A percentile compares a stretch with the other conserved stretches of the same genome.
These are phyloP conservation scores for Saccharomyces mikatae DNA, from an alignment of 805 yeast species.

Conservation along the genomic window DNA sequence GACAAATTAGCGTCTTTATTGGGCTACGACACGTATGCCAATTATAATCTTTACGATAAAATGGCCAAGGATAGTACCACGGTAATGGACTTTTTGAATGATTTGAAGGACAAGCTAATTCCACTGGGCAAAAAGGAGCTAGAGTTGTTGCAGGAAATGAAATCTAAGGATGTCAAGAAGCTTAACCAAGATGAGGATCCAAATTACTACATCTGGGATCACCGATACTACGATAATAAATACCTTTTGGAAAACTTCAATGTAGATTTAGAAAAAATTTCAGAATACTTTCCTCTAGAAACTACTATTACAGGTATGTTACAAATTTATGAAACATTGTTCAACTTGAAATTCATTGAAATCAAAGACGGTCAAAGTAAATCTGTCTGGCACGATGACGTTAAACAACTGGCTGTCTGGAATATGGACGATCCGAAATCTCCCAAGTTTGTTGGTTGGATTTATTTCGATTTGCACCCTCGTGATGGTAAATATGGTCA, in stretches of 20 bases:
- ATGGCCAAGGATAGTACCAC: conserved; percentile 66
- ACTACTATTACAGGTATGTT: conserved; percentile 64
- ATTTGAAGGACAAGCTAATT: conserved; percentile 48
- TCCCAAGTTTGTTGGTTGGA: conserved; percentile 65
- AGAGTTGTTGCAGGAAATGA: conserved; percentile 40
- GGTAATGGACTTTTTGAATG: conserved; percentile 55
- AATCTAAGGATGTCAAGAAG: conserved; percentile 42
- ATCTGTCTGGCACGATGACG: conserved; percentile 72
- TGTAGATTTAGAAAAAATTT: conserved; percentile 62
- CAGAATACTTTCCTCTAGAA: conserved; percentile 73
- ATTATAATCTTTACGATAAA: conserved; percentile 63
- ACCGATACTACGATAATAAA: conserved; percentile 54
- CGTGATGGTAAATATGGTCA: conserved; percentile 83
- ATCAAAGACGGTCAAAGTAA: conserved; percentile 33
- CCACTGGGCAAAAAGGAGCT: conserved; percentile 55
- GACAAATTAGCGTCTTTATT: conserved; percentile 51
- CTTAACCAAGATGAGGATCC: conserved; percentile 38
- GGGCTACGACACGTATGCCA: conserved; percentile 64
- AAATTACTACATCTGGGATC: conserved; percentile 63
- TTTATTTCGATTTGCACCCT: conserved; percentile 76
- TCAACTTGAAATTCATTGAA: conserved; percentile 59
- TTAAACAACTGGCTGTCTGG: conserved; percentile 66
- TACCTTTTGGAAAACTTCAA: conserved; percentile 59
- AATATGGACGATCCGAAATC: conserved; percentile 39
- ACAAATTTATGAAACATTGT: conserved; percentile 57